Base-by-base conservation (phyloP, 768 basidiomycete genomes). In the Leccinum rimulosum region DNA sequence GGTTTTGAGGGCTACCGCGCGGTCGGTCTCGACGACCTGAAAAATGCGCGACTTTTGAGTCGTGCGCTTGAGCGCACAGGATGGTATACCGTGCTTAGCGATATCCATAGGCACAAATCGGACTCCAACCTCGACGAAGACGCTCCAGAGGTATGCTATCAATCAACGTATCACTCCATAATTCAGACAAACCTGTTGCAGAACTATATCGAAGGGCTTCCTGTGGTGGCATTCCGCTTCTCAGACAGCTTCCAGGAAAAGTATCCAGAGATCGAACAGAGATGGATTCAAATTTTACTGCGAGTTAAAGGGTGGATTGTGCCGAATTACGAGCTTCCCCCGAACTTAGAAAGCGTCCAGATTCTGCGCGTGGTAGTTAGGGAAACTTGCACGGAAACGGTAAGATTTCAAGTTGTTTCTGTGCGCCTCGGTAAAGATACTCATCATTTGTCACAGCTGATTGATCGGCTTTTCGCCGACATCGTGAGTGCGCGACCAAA, bases 391-490 rank as follows among this genome's bases (percentile, higher is more conserved):
- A 77, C 79, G 12, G 82, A 84, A 56, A 76, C 78, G 50, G 79
- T 81, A 60, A 58, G 72, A 7, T 66, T 76, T 56, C 70, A 47
- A 3, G n/a, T 11, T 68, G 12, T 68, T 19, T 65, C 58, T 43
- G 55, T 57, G 35, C 51, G 49, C 12, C 56, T 71, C 63, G 50
- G 65, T 70, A 17, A 68, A 70, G 36, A 58, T 70, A 64, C 27
- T 75, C 67, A 63, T 65, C 66, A 10, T 28, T 31, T 27, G 45
- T 11, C 52, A 74, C 43, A 87, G 82, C 77, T 88, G 54, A 62
- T 87, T 48, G 85, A 88, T 61, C 80, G 84, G 56, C 79, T 94
- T 25, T 73, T 93, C 22, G 73, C 73, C 3, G 91, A 94, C 60
- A 76, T 93, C 50, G 86, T 89, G 65, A 72, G 86, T 75, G n/a